Base-by-base conservation (phyloP, 345 rosid genomes). In the Xanthoceras sorbifolium region DNA sequence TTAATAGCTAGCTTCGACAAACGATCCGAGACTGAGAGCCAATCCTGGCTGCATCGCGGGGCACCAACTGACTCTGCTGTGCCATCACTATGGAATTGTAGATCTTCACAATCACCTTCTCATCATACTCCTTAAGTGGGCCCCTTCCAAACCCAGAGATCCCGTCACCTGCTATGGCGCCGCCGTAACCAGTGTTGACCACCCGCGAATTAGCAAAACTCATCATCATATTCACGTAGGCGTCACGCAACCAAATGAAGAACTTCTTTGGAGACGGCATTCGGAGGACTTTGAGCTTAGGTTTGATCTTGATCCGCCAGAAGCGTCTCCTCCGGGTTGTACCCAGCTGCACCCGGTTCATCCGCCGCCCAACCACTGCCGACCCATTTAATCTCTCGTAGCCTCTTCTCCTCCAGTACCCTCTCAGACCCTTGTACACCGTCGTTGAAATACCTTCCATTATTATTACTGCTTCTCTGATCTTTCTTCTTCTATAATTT, bases 211-310 rank as follows among this genome's bases (percentile, higher is more conserved):
- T 85, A 4, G 90, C 89, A 5, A 90, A 48, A 17, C 88, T 68
- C 36, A 90, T 71, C 91, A 90, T 90, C 90, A 84, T 81, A 26
- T 82, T 90, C 69, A 86, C 89, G 76, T 88, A 90, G 0, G 91
- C 88, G 59, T 88, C 93, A 1, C 90, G 84, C 0, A 90, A 84
- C 90, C 90, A 86, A 18, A 79, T 64, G 17, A 90, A 64, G 55
- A 81, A 77, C 69, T 72, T 85, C 83, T 81, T 86, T 0, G 91
- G 88, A 28, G 85, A 75, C 0, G 82, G 28, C 29, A 57, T 25
- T 59, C 59, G 74, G 4, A 74, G n/a, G 38, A 85, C 14, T 72
- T 68, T 81, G 9, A 88, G 79, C 85, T 83, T 88, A 0, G 89
- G 86, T 77, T 75, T 84, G 67, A 79, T 71, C 88, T 76, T 88